Conservation (phyloP, 202 grass and related monocot species). For the Carex sylvatica region DNA sequence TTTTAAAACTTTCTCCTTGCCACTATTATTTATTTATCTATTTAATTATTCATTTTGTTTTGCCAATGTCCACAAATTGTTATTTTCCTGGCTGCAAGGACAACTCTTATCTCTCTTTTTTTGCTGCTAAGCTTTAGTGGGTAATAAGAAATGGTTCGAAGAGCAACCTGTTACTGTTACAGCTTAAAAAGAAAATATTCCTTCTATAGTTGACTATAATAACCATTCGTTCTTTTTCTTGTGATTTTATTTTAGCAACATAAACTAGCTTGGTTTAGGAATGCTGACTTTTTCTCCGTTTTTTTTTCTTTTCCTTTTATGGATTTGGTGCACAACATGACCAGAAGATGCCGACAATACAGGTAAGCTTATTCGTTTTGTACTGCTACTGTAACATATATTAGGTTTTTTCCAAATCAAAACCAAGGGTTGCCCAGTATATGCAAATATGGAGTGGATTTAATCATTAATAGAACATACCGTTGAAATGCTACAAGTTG, state of each 20-base stretch:
- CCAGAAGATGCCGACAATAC: conserved; percentile 96
- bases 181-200: background rate
- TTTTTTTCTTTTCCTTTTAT: background rate
- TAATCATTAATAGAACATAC: background rate
- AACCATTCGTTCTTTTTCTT: background rate
- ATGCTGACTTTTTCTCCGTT: background rate
- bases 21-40: background rate
- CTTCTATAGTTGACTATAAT: background rate
- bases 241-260: background rate
- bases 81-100: background rate
- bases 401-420: background rate
- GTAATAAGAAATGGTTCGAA: background rate
- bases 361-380: conserved; percentile 38
- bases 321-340: conserved; percentile 28
- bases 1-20: background rate
- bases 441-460: background rate
- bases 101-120: background rate
- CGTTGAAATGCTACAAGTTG: background rate
- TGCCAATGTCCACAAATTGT: background rate
- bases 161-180: background rate
- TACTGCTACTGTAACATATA: background rate
- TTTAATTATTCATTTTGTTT: background rate
- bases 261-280: background rate
- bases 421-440: background rate
- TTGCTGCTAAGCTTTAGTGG: background rate